Evolutionary conservation across 2,329 filamentous ascomycete species (phyloP), one percentile per base, ranked within the genome.

Genomic region (Claviceps sp.): DNA sequence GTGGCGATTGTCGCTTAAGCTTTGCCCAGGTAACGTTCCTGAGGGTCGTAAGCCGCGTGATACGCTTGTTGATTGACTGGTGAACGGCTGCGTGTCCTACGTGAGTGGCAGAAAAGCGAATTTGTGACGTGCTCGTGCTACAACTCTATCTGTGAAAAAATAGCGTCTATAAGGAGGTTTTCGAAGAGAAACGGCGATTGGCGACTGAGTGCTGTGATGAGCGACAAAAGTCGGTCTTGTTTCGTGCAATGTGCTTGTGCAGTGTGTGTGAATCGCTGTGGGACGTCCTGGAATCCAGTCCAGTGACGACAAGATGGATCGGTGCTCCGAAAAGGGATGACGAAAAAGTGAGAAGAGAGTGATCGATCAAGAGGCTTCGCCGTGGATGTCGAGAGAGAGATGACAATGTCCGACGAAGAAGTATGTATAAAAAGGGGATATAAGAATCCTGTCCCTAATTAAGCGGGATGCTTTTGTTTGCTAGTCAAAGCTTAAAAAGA

Each of bases 281-380:
- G 17, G 26, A 47, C 50, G 38, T 47, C 47, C 46, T 40, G 50
- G 49, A 60, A 50, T 53, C 56, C 54, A 55, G 57, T 57, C 55
- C 45, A 50, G 47, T 53, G 39, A 46, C 20, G 51, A 47, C 37
- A 34, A 46, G 14, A 50, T 23, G 39, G 4, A 29, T 44, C 16
- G 17, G 6, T 36, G 47, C 29, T 43, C 20, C 26, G 9, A 20
- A 36, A 40, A 26, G 40, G 29, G 39, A n/a, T 23, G 45, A 50
- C 5, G 43, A 23, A 42, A 47, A 44, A 49, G 49, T 40, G 50
- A 50, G 39, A 54, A 45, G 46, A 48, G 38, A 48, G 47, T 50
- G 45, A 47, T 16, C 16, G 11, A 29, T 26, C 29, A 40, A 45
- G 34, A 34, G 39, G 29, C 22, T 20, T 47, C 45, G 45, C 37